Conservation (phyloP, 176 grass and related monocot genomes). For the Triticum timopheevii region DNA sequence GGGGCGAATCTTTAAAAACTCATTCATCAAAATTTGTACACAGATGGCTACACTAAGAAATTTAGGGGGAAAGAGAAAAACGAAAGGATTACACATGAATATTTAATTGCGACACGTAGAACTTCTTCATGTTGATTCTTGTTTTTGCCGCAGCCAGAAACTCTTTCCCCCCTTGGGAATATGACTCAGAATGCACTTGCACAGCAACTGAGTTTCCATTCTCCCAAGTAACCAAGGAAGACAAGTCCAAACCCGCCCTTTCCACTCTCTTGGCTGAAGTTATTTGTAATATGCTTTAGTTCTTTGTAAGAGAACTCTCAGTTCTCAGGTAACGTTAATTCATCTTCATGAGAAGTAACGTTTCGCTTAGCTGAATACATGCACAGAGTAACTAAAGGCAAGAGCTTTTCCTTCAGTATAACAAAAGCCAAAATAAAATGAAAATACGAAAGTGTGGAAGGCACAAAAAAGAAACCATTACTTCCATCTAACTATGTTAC, state of each 20-base stretch:
- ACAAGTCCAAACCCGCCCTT: constrained; percentile 63
- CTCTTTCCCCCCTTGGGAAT: constrained; percentile 45
- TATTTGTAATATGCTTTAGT: constrained; percentile 48
- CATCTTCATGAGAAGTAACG: background rate
- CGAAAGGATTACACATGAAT: background rate
- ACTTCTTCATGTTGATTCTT: background rate
- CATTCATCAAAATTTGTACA: background rate
- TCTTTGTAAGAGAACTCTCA: constrained; percentile 56
- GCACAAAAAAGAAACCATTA: background rate
- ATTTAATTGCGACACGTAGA: background rate
- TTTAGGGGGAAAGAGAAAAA: background rate
- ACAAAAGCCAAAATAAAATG: background rate
- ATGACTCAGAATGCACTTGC: constrained; percentile 40
- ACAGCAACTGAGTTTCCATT: constrained; percentile 59
- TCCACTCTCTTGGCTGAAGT: constrained; percentile 51
- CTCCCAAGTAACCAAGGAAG: constrained; percentile 49
- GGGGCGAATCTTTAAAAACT: background rate
- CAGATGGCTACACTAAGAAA: background rate
- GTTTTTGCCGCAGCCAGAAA: constrained; percentile 57
- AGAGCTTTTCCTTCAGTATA: background rate
- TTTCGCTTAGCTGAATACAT: constrained; percentile 12
- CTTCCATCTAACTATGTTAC: constrained; percentile 3
- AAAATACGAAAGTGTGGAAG: background rate
- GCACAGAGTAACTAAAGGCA: background rate
- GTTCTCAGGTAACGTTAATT: constrained; percentile 18